A percentile compares a stretch with the other conserved stretches of the same genome.
Evolutionary conservation across 164 flowering plant genomes (phyloP).

Genomic region (Vitis rupestris): DNA sequence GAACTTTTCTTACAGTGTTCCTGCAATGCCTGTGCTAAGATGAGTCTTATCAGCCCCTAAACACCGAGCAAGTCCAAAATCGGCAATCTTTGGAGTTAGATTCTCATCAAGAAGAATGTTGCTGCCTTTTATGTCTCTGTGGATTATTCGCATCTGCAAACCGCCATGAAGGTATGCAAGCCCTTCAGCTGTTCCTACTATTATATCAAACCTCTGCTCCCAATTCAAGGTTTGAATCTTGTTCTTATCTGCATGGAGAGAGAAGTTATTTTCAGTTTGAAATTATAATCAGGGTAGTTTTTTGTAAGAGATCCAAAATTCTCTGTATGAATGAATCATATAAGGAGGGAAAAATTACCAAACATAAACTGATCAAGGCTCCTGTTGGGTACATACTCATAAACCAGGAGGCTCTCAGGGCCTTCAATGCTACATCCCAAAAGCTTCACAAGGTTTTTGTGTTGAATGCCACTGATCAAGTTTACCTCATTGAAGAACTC

Average conservation of each 20-base stretch:
- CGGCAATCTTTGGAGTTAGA: constrained; percentile 65
- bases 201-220: constrained; percentile 54
- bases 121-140: constrained; percentile 79
- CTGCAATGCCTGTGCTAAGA: constrained; percentile 80
- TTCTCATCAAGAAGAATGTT: constrained; percentile 71
- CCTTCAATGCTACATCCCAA: constrained; percentile 84
- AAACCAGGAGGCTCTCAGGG: constrained; percentile 75
- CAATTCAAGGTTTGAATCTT: constrained; percentile 42
- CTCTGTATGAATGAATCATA: too few relatives aligned
- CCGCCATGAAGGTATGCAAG: constrained; percentile 72
- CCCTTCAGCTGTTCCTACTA: constrained; percentile 76
- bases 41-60: constrained; percentile 61
- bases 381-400: constrained; percentile 55
- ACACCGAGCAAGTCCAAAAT: constrained; percentile 68
- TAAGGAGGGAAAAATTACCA: constrained; percentile 31
- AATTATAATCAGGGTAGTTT: background rate
- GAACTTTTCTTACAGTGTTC: constrained; percentile 63
- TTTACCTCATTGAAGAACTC: constrained; percentile 76
- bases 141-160: constrained; percentile 52
- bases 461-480: constrained; percentile 59
- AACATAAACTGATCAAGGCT: constrained; percentile 64
- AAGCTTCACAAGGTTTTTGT: constrained; percentile 70
- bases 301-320: background rate
- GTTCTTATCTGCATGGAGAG: constrained; percentile 42
- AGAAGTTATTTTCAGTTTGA: too few relatives aligned